Evolutionary conservation across 345 rosid genomes (phyloP), one percentile per base, ranked within the genome.

Genomic region (Linum tenue): DNA sequence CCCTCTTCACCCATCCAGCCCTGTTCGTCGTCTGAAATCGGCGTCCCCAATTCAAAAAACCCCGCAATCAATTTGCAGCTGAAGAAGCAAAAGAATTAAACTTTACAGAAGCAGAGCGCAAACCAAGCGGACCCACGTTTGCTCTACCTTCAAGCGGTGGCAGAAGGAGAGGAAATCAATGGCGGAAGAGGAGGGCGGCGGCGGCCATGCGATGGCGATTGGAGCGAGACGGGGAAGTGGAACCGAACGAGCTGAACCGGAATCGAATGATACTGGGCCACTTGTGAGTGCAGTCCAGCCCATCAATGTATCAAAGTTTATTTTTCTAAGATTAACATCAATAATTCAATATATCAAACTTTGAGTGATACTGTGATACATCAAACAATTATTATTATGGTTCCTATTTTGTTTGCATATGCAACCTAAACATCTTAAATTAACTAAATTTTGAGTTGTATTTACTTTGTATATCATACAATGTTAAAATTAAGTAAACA

Each of bases 91-190:
- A 16, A 17, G 17, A 22, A 17, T 11, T 38, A 10, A 57, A 5
- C 16, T 31, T 4, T 14, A 35, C 35, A 40, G 0, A 5, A 51
- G 3, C 11, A 39, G 53, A 43, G 15, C 15, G 43, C 3, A 10
- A 39, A 36, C 3, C 37, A 50, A 31, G 37, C 36, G 37, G 4
- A 63, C 5, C 37, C 3, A 1, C 16, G 14, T 37, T 17, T 4
- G 35, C 37, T 37, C 12, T 58, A 89, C 98, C 88, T 92, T 92
- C 67, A 92, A 97, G 63, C 85, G 86, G 80, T 90, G 86, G 62
- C 97, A 88, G 39, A 90, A 85, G n/a, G 96, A 75, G 77, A 92
- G 97, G 60, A 92, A 90, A 72, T 92, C 98, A 36, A 92, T 76
- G 5, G 86, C 95, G 37, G 97, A 86, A 10, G 88, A 73, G 67